Conservation (phyloP, 208 protist genomes). For the Crithidia mellificae region DNA sequence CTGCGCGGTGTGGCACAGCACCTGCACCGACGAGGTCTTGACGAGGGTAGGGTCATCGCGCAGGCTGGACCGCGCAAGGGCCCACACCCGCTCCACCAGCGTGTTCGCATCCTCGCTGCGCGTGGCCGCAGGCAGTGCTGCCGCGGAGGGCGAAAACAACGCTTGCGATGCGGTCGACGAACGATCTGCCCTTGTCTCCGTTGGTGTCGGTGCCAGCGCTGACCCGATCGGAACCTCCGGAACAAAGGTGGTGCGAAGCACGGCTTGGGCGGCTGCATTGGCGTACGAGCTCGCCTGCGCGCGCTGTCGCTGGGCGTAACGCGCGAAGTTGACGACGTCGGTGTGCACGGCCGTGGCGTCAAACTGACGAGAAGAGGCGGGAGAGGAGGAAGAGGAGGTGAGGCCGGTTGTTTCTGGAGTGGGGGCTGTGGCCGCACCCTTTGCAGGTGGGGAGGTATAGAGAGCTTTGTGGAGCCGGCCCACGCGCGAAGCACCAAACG, state of each 20-base stretch:
- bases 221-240: too few species aligned
- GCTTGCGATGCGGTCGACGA: too few species aligned
- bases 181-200: too few species aligned
- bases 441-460: too few species aligned
- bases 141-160: too few species aligned
- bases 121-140: not conserved
- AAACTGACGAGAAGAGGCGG: not conserved
- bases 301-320: conserved; percentile 30
- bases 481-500: too few species aligned
- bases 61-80: conserved; percentile 51
- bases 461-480: too few species aligned
- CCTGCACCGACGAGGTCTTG: conserved; percentile 57
- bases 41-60: conserved; percentile 51
- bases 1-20: conserved; percentile 81
- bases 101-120: not conserved
- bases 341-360: not conserved
- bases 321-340: conserved; percentile 31
- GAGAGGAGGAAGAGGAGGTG: too few species aligned
- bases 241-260: conserved; percentile 19
- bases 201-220: not conserved
- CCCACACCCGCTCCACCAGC: conserved; percentile 47
- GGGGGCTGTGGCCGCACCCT: not conserved
- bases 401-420: not conserved
- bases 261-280: conserved; percentile 26
- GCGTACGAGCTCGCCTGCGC: conserved; percentile 33